These are phyloP conservation scores for Colletotrichum sp. DNA, from an alignment of 2,329 filamentous ascomycete genomes.

Conservation along the genomic window DNA sequence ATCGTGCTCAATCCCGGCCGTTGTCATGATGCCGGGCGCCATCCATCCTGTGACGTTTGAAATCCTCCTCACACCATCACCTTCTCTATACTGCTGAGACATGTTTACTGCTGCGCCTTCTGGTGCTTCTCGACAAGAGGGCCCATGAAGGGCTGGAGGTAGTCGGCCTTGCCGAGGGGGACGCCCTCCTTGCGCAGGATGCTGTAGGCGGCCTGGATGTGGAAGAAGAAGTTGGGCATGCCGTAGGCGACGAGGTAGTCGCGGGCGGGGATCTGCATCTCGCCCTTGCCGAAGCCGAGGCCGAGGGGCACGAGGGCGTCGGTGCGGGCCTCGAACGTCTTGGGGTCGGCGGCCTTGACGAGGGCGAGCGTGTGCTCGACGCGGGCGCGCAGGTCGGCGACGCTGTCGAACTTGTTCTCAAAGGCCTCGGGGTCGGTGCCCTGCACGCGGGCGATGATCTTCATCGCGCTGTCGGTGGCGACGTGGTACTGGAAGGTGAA, in stretches of 20 bases:
- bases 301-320: constrained; percentile 27
- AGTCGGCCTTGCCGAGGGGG: constrained; percentile 62
- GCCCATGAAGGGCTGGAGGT: constrained; percentile 32
- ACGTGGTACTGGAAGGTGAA: constrained; percentile 44
- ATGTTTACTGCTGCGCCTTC: constrained; percentile 5
- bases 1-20: background rate
- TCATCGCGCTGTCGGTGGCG: constrained; percentile 31
- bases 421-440: constrained; percentile 32
- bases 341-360: constrained; percentile 32
- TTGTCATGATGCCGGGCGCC: background rate
- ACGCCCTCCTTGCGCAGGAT: constrained; percentile 63
- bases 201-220: constrained; percentile 59
- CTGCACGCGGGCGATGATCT: constrained; percentile 36
- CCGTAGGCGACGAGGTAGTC: constrained; percentile 48
- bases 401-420: constrained; percentile 31
- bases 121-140: constrained; percentile 9
- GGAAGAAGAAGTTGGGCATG: constrained; percentile 67
- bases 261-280: constrained; percentile 31
- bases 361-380: constrained; percentile 31
- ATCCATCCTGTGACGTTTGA: constrained; percentile 7
- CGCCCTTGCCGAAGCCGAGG: constrained; percentile 26
- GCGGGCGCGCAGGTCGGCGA: constrained; percentile 38
- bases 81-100: background rate
- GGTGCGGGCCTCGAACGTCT: constrained; percentile 25
- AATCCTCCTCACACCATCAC: background rate